These are phyloP conservation scores for Amanita thiersii DNA, from an alignment of 768 basidiomycete genomes.

Conservation along the genomic window DNA sequence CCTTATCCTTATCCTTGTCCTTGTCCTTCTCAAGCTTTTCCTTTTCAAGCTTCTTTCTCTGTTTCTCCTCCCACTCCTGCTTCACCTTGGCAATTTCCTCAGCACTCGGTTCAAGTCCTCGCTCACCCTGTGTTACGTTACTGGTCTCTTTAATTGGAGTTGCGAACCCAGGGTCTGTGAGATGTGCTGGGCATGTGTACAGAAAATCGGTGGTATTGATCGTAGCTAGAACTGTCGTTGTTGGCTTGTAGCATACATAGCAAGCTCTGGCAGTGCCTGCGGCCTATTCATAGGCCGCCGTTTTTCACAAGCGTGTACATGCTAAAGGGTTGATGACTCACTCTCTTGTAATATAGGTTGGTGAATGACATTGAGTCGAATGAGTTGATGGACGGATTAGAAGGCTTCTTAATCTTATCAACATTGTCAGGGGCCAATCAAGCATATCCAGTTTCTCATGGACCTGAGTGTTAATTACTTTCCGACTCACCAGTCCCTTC, in stretches of 20 bases:
- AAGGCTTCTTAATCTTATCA: background rate
- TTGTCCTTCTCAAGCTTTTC: constrained; percentile 44
- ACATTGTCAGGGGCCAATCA: background rate
- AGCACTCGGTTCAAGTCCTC: constrained; percentile 38
- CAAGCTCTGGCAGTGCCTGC: constrained; percentile 74
- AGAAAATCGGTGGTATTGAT: constrained; percentile 78
- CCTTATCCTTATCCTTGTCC: constrained; percentile 31
- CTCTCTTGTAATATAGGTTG: constrained; percentile 88
- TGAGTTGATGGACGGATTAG: background rate
- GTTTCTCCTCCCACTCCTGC: constrained; percentile 73
- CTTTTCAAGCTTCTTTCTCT: constrained; percentile 50
- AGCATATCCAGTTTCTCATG: too few species aligned
- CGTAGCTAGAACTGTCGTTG: constrained; percentile 79
- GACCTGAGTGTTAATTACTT: too few species aligned
- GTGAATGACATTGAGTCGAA: constrained; percentile 53
- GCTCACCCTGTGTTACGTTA: constrained; percentile 22
- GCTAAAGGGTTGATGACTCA: constrained; percentile 27
- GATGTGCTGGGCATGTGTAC: constrained; percentile 77
- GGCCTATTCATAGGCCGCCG: constrained; percentile 37
- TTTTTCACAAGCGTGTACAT: constrained; percentile 3
- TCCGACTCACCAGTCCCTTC: too few species aligned
- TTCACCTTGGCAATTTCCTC: constrained; percentile 77
- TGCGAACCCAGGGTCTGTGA: constrained; percentile 74
- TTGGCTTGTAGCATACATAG: constrained; percentile 72
- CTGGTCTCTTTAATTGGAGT: constrained; percentile 32